phyloP scores from a whole-genome alignment of 2,329 filamentous ascomycete genomes.

The Colletotrichum orbiculare region DNA sequence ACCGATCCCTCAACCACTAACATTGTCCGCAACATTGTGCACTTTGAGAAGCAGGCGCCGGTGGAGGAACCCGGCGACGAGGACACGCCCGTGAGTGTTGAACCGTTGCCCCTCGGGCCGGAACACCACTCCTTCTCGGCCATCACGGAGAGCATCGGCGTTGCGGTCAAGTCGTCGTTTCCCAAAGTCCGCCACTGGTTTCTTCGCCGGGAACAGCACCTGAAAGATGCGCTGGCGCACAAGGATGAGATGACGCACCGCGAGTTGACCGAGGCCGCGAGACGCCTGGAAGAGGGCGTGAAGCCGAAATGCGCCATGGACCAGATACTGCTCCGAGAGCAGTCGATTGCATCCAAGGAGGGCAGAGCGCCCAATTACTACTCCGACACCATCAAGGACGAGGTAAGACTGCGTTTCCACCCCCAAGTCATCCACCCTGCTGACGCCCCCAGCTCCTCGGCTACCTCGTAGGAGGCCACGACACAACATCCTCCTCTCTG shows the following conservation, averaged over 20 bases:
- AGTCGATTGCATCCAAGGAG: constrained; percentile 43
- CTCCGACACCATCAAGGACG: constrained; percentile 45
- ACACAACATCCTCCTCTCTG: constrained; percentile 40
- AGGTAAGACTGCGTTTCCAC: constrained; percentile 40
- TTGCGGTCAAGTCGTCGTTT: background rate
- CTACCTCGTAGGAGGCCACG: constrained; percentile 42
- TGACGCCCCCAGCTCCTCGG: constrained; percentile 39
- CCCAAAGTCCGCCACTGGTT: background rate
- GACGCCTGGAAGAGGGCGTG: constrained; percentile 10
- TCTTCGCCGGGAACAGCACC: background rate
- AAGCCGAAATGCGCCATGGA: constrained; percentile 42
- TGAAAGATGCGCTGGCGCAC: background rate
- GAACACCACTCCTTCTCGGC: background rate
- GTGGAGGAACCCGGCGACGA: background rate
- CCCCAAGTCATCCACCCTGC: background rate
- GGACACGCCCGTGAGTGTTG: background rate
- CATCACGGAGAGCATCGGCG: constrained; percentile 4
- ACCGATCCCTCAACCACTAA: constrained; percentile 28
- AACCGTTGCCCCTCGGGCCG: background rate
- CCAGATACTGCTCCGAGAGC: constrained; percentile 48
- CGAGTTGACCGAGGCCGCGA: constrained; percentile 18
- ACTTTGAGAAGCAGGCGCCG: background rate
- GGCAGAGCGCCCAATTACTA: constrained; percentile 44
- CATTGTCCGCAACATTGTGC: constrained; percentile 1
- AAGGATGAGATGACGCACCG: constrained; percentile 1